These are phyloP conservation scores for Thozetella sp. DNA, from an alignment of 495 filamentous ascomycete species.

Conservation along the genomic window DNA sequence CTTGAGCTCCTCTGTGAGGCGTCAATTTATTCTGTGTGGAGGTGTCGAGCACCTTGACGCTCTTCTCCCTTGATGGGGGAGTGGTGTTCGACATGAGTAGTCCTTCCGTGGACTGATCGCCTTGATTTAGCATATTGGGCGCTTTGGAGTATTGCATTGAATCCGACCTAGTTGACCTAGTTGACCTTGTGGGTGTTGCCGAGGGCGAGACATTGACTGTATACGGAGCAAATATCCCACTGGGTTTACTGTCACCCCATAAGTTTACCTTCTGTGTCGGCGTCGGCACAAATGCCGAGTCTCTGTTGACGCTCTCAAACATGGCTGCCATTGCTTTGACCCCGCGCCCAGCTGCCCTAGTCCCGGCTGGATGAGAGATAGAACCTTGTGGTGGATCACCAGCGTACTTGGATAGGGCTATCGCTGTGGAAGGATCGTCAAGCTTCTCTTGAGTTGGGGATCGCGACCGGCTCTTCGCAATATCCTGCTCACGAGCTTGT, in stretches of 20 bases:
- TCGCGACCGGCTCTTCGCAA: too few species aligned
- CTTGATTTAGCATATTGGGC: neutral
- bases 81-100: neutral
- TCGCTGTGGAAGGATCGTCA: neutral
- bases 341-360: constrained; percentile 22
- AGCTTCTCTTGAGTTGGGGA: too few species aligned
- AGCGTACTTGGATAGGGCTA: constrained; percentile 3
- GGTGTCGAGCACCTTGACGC: neutral
- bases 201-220: constrained; percentile 19
- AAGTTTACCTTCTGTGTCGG: constrained; percentile 1
- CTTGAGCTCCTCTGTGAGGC: neutral
- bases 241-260: constrained; percentile 11
- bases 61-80: neutral
- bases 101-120: neutral
- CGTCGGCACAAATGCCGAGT: constrained; percentile 11
- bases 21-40: neutral
- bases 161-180: constrained; percentile 1
- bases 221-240: constrained; percentile 25
- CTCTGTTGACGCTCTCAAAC: constrained; percentile 32
- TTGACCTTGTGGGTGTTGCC: constrained; percentile 5
- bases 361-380: constrained; percentile 13
- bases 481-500: too few species aligned
- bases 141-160: neutral
- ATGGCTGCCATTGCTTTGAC: constrained; percentile 46
- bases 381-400: constrained; percentile 3